Percentiles rank a stretch among this genome's conserved stretches.
These are phyloP conservation scores for Saturnispora zaruensis DNA, from an alignment of 805 yeast genomes.

Conservation along the genomic window DNA sequence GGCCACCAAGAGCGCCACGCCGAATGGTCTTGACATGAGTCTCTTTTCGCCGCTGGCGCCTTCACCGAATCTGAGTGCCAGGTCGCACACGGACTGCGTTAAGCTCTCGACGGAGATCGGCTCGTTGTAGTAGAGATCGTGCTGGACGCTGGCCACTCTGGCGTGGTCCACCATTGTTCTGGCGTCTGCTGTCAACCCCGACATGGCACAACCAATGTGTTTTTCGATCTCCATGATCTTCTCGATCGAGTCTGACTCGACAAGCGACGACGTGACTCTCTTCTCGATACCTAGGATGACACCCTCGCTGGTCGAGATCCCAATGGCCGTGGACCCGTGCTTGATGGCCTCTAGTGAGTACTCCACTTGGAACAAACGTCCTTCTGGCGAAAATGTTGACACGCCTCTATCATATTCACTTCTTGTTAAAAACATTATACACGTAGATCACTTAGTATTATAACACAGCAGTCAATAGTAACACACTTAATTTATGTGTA, in stretches of 20 bases:
- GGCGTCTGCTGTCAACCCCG: constrained; percentile 98
- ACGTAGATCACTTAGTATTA: not conserved
- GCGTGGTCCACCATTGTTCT: constrained; percentile 98
- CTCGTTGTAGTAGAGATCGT: constrained; percentile 85
- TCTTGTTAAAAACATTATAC: constrained; percentile 92
- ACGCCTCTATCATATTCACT: constrained; percentile 99
- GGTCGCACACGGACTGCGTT: constrained; percentile 94
- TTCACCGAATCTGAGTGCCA: constrained; percentile 94
- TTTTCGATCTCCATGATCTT: constrained; percentile 90
- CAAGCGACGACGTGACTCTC: constrained; percentile 84
- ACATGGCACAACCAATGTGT: constrained; percentile 98
- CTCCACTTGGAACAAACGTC: constrained; percentile 95
- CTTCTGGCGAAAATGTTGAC: constrained; percentile 97
- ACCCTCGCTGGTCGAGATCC: constrained; percentile 91
- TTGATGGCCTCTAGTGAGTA: constrained; percentile 96
- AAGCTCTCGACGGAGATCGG: constrained; percentile 85
- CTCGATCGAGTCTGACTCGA: constrained; percentile 90
- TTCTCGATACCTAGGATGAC: constrained; percentile 95
- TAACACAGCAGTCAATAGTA: no score
- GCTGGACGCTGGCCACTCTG: constrained; percentile 80
- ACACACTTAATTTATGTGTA: no score
- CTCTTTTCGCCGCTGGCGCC: constrained; percentile 95
- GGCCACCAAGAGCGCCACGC: constrained; percentile 93
- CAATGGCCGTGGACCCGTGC: constrained; percentile 96
- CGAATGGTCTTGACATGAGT: constrained; percentile 96